Evolutionary conservation across 1,139 yeast genomes (phyloP).

Genomic region (Geotrichum klebahnii): DNA sequence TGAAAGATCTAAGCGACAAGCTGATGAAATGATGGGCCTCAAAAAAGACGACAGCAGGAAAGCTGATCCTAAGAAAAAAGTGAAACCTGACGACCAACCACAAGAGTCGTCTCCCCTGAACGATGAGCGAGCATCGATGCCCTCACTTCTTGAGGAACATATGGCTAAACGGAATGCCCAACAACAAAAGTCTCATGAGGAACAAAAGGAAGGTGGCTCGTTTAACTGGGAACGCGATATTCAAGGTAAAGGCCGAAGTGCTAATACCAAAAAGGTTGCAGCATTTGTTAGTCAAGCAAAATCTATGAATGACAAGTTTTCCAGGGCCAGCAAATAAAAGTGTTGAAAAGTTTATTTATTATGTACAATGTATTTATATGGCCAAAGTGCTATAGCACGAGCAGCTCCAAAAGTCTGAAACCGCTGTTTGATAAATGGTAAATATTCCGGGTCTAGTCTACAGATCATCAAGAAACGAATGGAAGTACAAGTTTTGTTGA

Average conservation of each 20-base stretch:
- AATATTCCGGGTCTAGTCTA: no score
- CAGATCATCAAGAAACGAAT: no score
- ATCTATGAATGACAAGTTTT: constrained; percentile 17
- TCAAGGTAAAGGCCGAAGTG: constrained; percentile 11
- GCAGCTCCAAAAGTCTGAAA: no score
- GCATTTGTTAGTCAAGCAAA: constrained; percentile 21
- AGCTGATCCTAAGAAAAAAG: background rate
- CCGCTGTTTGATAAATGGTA: no score
- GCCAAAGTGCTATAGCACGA: background rate
- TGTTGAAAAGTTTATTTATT: background rate
- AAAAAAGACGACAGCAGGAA: background rate
- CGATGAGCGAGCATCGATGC: constrained; percentile 6
- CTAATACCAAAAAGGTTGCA: constrained; percentile 12
- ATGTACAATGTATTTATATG: background rate
- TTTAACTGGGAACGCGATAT: constrained; percentile 22
- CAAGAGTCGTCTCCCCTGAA: background rate
- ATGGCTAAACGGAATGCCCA: constrained; percentile 17
- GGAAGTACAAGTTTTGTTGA: no score
- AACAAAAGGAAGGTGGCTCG: background rate
- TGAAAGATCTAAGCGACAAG: constrained; percentile 20
- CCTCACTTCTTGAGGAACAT: constrained; percentile 22
- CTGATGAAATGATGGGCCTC: constrained; percentile 24
- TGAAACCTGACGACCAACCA: background rate
- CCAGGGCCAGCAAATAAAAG: background rate
- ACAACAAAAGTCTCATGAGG: constrained; percentile 7